Base-by-base conservation (phyloP, 2,329 filamentous ascomycete genomes). In the Claviceps capensis region DNA sequence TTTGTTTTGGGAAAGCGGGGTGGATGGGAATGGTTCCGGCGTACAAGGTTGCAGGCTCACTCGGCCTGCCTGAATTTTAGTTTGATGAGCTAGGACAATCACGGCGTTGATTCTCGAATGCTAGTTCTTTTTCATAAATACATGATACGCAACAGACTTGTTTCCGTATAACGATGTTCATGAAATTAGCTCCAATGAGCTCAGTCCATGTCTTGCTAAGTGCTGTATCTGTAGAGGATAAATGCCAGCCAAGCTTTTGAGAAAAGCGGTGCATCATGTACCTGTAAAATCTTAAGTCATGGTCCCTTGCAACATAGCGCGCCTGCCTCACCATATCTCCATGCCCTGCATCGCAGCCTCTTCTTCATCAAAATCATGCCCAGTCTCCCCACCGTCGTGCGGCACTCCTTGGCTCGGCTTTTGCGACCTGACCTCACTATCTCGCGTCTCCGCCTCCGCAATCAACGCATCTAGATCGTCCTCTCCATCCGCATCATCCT, bases 311-410 rank as follows among this genome's bases (percentile, higher is more conserved):
- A 14, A 4, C 5, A 19, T 13, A 17, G 19, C 4, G 7, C 6
- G 36, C n/a, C 40, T 49, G 48, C 9, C 40, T n/a, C 26, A 52
- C 50, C 74, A 79, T 23, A 72, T 76, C 42, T 77, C 76, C 75
- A 81, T 78, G 56, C 79, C 79, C 40, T 76, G 79, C 79, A 88
- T 82, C 1, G 77, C 82, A 54, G 81, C 83, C 65, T 85, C 79
- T 14, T 85, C 82, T 51, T 82, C 81, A 1, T 73, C 76, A 62
- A 78, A 81, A 23, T 71, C 65, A 38, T 73, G 63, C 1, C 44
- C 17, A 2, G 3, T 38, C 11, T 23, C 22, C 11, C 5, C 17
- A 9, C 14, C 16, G 11, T 36, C 13, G n/a, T 34, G 16, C 7
- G 9, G 30, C 30, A 9, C 30, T 34, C 13, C 51, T 37, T 46